Evolutionary conservation across 345 rosid genomes (phyloP), one percentile per base, ranked within the genome.

Genomic region (Hypericum perforatum): DNA sequence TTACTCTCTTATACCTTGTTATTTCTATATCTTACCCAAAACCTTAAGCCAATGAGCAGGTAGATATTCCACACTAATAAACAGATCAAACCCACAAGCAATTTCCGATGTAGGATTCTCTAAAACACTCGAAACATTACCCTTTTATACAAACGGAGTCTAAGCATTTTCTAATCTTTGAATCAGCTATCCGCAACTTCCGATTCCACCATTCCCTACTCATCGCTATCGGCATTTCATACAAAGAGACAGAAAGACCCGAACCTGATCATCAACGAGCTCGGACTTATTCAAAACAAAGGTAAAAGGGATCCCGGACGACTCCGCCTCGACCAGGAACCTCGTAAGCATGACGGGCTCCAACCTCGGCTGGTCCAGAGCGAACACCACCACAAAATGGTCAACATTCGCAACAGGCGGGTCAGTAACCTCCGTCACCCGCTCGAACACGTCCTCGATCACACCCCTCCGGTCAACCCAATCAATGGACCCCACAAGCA

Each of bases 371-470:
- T 84, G 92, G 56, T 85, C 92, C 57, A 91, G 36, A 0, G 98
- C 85, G 76, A 89, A 89, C 11, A 89, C 77, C 62, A 89, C 83
- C 40, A 85, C 66, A 53, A 89, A 59, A 22, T 79, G 91, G 69
- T 82, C 92, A 42, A 89, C 95, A 67, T 85, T 89, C 16, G 95
- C 95, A n/a, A 89, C 86, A 0, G 97, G 95, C 47, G 95, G 97
- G 62, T 89, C 95, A 29, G 73, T 52, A 52, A 82, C 69, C 80
- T 66, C 85, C 3, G 95, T 66, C 0, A 59, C 58, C 39, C 97
- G 76, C 7, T 76, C 80, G 52, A 81, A 85, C 70, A 82, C 86
- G 54, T 89, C 82, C 81, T 89, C 95, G n/a, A 85, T 89, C 85
- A 81, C 67, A 41, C 87, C 94, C 48, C 95, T 71, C 0, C 82